phyloP scores from a whole-genome alignment of 345 rosid genomes.

The Toxicodendron radicans region DNA sequence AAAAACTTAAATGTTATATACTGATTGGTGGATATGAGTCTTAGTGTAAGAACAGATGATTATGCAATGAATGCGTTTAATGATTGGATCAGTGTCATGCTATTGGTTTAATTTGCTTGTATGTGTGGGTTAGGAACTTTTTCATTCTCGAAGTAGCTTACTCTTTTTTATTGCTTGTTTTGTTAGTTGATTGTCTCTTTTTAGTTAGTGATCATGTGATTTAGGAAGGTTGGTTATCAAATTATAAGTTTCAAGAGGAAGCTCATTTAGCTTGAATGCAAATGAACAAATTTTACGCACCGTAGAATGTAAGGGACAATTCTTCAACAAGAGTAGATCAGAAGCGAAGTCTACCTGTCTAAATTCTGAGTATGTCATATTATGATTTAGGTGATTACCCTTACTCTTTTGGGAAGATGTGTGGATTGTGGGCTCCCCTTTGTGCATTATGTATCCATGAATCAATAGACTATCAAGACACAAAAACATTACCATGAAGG shows the following conservation, averaged over 20 bases:
- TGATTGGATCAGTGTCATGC: not conserved
- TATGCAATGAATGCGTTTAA: not conserved
- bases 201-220: not conserved
- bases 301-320: too few species aligned
- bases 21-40: not conserved
- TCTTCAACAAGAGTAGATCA: too few species aligned
- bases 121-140: not conserved
- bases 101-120: not conserved
- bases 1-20: too few species aligned
- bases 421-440: too few species aligned
- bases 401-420: too few species aligned
- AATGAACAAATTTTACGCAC: too few species aligned
- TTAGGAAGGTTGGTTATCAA: not conserved
- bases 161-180: not conserved
- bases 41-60: not conserved
- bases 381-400: too few species aligned
- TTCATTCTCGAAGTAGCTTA: not conserved
- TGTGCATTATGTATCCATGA: too few species aligned
- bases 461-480: too few species aligned
- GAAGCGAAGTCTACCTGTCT: too few species aligned
- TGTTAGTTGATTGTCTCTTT: not conserved
- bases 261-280: not conserved
- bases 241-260: not conserved
- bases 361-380: too few species aligned
- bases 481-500: too few species aligned